Base-by-base conservation (phyloP, 352 stramenopile genomes). In the Nothophytophthora sp. region DNA sequence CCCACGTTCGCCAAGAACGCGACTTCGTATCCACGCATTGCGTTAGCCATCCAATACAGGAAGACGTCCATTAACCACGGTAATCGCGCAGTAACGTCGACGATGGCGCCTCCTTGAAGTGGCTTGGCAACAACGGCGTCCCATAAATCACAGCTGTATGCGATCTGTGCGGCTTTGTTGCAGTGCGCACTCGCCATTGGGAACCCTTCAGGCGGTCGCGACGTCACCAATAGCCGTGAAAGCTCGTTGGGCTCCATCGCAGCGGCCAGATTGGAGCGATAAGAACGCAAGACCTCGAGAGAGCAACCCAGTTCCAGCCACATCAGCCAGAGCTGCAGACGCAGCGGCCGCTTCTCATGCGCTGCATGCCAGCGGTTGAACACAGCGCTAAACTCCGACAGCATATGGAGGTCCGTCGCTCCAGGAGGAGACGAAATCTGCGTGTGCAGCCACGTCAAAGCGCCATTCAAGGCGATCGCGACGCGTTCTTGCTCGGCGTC, bases 1-100 rank as follows among this genome's bases (percentile, higher is more conserved):
- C 57, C 63, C 22, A 71, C 47, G 34, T 68, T 75, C 0, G 39
- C 50, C 18, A 77, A 52, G 43, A 73, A 81, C 10, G 20, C 57
- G 4, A 63, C 11, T 50, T 77, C 63, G 47, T 67, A 77, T 4
- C 55, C 60, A 27, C 30, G 42, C 60, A 81, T 81, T 4, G 60
- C 67, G 20, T 15, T 25, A 3, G 27, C 15, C 54, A 69, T 63
- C 70, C 63, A 77, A 9, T 67, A 43, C 9, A 57, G 22, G 45
- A 57, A 77, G 37, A 58, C 35, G 12, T 60, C 46, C 12, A 69
- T n/a, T 32, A 73, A 50, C 15, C 15, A 28, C 5, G 24, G 8
- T 16, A 48, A 29, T 45, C 42, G 38, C 6, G 38, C 18, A n/a
- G 6, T 18, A 28, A 29, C 3, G 25, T 23, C 20, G 27, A n/a